These are phyloP conservation scores for Penicillium desertorum DNA, from an alignment of 495 filamentous ascomycete species.

Conservation along the genomic window DNA sequence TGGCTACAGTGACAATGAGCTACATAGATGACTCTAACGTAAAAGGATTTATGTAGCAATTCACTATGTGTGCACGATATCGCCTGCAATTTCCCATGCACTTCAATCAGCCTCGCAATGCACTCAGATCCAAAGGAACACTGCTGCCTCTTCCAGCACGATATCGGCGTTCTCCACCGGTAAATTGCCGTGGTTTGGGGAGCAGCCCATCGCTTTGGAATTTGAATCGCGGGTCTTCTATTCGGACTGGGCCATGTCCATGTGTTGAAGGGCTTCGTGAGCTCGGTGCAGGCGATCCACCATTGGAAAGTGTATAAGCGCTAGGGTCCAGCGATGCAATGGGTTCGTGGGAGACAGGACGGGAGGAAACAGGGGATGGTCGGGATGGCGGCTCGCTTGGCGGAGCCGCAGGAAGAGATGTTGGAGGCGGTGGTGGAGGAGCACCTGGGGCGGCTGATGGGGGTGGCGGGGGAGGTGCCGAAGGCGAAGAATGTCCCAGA, in stretches of 20 bases:
- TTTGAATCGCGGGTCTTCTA: conserved; percentile 83
- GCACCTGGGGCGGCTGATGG: conserved; percentile 49
- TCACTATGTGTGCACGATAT: conserved; percentile 33
- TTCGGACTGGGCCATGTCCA: conserved; percentile 51
- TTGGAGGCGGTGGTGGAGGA: conserved; percentile 46
- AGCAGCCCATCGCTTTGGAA: conserved; percentile 81
- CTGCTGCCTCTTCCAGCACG: conserved; percentile 89
- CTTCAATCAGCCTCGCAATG: conserved; percentile 33
- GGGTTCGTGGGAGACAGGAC: conserved; percentile 40
- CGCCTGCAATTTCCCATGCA: conserved; percentile 28
- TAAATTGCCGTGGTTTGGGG: conserved; percentile 80
- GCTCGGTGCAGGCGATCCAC: conserved; percentile 39
- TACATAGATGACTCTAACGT: conserved; percentile 1
- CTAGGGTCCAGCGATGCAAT: conserved; percentile 70
- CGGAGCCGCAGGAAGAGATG: conserved; percentile 50
- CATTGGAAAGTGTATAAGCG: conserved; percentile 70
- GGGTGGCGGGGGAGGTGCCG: conserved; percentile 51
- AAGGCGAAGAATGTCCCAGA: conserved; percentile 19
- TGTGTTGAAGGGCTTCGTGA: conserved; percentile 36
- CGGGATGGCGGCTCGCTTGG: conserved; percentile 46
- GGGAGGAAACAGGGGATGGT: conserved; percentile 52
- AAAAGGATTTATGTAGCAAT: conserved; percentile 23
- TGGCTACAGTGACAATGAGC: neutral
- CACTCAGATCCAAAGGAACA: conserved; percentile 82
- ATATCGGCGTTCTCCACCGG: conserved; percentile 71